Percentiles rank a stretch among this genome's conserved stretches.
Conservation (phyloP, 2,329 filamentous ascomycete genomes). For the Colletotrichum cuscutae region DNA sequence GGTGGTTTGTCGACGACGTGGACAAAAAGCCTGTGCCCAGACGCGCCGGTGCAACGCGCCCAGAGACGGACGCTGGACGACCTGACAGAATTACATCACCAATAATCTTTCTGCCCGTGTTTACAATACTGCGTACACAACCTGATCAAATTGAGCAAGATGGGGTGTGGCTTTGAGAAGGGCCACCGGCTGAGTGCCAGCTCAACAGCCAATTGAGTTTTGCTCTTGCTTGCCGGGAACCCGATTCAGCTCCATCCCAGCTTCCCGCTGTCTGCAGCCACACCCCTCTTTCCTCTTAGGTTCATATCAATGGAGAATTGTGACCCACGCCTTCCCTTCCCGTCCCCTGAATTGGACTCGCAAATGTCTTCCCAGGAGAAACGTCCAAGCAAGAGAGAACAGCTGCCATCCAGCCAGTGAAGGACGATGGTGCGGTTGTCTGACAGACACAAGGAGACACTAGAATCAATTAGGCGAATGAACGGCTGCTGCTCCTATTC, state of each 20-base stretch:
- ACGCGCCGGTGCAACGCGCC: conserved; percentile 27
- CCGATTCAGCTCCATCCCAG: conserved; percentile 23
- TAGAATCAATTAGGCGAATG: conserved; percentile 6
- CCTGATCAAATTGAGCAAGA: background rate
- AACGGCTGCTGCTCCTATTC: conserved; percentile 2
- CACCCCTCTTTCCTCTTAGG: conserved; percentile 5
- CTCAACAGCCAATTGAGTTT: conserved; percentile 4
- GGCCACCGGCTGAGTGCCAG: too few species aligned
- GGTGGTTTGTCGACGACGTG: background rate
- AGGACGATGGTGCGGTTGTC: background rate
- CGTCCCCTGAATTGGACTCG: conserved; percentile 18
- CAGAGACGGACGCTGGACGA: conserved; percentile 5
- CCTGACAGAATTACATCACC: conserved; percentile 28
- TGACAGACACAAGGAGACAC: conserved; percentile 25
- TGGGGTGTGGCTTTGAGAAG: background rate
- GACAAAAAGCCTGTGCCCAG: conserved; percentile 15
- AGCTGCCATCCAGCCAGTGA: conserved; percentile 18
- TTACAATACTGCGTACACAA: conserved; percentile 4
- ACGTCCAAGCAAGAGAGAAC: background rate
- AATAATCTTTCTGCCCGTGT: conserved; percentile 1
- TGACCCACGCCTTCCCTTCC: conserved; percentile 14
- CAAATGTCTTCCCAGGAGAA: conserved; percentile 6
- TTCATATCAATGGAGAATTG: too few species aligned
- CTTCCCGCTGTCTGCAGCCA: conserved; percentile 1
- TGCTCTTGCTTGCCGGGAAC: background rate